These are phyloP conservation scores for Lactarius deliciosus DNA, from an alignment of 768 basidiomycete species.

Conservation along the genomic window DNA sequence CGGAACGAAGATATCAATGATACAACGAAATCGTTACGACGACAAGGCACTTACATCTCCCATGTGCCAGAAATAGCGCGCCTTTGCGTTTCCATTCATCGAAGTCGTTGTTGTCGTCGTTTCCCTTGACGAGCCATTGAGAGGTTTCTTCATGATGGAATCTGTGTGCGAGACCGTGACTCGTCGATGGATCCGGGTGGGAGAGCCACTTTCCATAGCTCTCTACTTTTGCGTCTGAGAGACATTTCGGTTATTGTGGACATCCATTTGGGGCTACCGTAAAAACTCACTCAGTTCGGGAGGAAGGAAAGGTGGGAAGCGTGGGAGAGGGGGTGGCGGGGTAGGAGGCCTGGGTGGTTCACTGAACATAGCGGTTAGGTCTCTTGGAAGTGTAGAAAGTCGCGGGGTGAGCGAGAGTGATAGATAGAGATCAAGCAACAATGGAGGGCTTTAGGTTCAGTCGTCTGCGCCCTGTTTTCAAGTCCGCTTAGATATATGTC, in stretches of 20 bases:
- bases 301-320: constrained; percentile 7
- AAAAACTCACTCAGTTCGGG: constrained; percentile 12
- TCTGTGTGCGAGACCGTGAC: constrained; percentile 14
- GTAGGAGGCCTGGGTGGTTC: background rate
- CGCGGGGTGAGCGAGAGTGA: constrained; percentile 1
- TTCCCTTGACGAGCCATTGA: constrained; percentile 16
- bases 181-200: constrained; percentile 14
- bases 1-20: background rate
- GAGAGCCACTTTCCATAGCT: constrained; percentile 19
- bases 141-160: constrained; percentile 6
- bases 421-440: constrained; percentile 16
- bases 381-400: background rate
- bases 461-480: too few species aligned
- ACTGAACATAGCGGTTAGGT: background rate
- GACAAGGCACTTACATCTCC: constrained; percentile 11
- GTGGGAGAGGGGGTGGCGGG: constrained; percentile 1
- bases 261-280: background rate
- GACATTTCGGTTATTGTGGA: background rate
- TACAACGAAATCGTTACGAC: background rate
- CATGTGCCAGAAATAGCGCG: constrained; percentile 12
- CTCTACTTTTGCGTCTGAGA: constrained; percentile 7
- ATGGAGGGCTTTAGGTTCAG: too few species aligned
- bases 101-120: background rate
- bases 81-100: constrained; percentile 16
- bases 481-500: too few species aligned